phyloP scores from a whole-genome alignment of 1,139 yeast genomes.

The Nakaseomyces nivariensis region DNA sequence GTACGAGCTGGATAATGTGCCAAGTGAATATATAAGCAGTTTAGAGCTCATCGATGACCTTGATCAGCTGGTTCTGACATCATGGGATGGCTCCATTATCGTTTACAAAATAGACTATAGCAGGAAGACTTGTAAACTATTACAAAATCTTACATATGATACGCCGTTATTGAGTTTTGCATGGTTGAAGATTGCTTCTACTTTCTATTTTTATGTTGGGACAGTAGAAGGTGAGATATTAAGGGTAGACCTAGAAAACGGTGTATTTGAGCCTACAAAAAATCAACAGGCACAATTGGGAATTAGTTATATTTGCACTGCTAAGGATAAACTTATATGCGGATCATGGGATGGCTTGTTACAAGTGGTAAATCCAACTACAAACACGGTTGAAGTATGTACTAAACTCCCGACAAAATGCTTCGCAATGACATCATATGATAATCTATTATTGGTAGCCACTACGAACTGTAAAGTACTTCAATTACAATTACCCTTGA shows the following conservation, averaged over 20 bases:
- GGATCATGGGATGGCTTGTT: slow-evolving; percentile 29
- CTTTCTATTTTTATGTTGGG: slow-evolving; percentile 17
- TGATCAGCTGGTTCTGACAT: slow-evolving; percentile 15
- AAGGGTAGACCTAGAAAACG: slow-evolving; percentile 15
- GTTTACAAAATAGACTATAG: slow-evolving; percentile 13
- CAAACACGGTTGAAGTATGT: slow-evolving; percentile 6
- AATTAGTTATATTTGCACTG: slow-evolving; percentile 12
- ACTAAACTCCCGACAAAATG: slow-evolving; percentile 36
- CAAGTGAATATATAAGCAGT: slow-evolving; percentile 25
- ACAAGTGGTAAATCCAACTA: slow-evolving; percentile 15
- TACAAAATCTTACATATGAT: slow-evolving; percentile 10
- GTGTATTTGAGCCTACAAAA: slow-evolving; percentile 9
- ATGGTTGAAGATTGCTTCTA: not conserved
- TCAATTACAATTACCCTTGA: slow-evolving; percentile 50
- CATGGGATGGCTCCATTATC: slow-evolving; percentile 27
- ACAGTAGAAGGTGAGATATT: slow-evolving; percentile 25
- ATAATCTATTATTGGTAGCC: slow-evolving; percentile 44
- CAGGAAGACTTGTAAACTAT: slow-evolving; percentile 7
- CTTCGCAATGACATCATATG: slow-evolving; percentile 51
- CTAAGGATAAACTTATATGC: slow-evolving; percentile 10
- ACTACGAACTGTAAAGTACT: slow-evolving; percentile 37
- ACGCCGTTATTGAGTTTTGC: not conserved
- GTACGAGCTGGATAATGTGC: slow-evolving; percentile 9
- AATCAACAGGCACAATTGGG: slow-evolving; percentile 12
- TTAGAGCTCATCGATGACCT: slow-evolving; percentile 10